Conservation (phyloP, 2,329 filamentous ascomycete genomes). For the Fusarium pseudocircinatum region DNA sequence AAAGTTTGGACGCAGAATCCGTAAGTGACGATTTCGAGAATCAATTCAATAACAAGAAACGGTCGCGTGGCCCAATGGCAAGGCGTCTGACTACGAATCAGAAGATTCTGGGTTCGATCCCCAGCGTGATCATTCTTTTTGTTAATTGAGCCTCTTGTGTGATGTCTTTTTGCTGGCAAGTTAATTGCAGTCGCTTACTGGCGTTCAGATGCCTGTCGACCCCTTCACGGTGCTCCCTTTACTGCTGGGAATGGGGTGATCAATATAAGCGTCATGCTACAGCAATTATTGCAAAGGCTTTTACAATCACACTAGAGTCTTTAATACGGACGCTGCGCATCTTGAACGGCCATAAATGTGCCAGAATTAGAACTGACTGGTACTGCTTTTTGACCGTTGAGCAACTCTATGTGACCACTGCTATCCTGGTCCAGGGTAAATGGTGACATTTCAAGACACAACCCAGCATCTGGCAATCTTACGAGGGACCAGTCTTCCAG, state of each 20-base stretch:
- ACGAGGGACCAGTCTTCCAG: too few species aligned
- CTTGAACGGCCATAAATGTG: too few species aligned
- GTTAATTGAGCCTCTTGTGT: fast-evolving
- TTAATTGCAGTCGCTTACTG: background rate
- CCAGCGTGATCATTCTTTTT: constrained; percentile 36
- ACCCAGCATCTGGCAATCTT: too few species aligned
- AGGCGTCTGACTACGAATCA: constrained; percentile 45
- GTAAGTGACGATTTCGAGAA: background rate
- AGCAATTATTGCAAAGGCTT: background rate
- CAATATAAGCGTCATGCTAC: fast-evolving
- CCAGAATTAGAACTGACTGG: too few species aligned
- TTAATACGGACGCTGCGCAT: too few species aligned
- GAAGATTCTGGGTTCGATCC: constrained; percentile 44
- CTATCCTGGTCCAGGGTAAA: too few species aligned
- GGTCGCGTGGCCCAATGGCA: constrained; percentile 39
- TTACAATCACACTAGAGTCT: too few species aligned
- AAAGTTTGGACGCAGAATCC: background rate
- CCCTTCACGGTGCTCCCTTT: background rate
- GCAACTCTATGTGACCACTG: too few species aligned
- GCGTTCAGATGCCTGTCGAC: background rate
- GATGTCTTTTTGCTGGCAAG: background rate
- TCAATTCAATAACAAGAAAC: background rate
- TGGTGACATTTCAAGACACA: too few species aligned
- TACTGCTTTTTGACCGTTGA: too few species aligned
- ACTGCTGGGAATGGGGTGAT: background rate